phyloP scores from a whole-genome alignment of 2,329 filamentous ascomycete genomes.

The Apiospora koreana region DNA sequence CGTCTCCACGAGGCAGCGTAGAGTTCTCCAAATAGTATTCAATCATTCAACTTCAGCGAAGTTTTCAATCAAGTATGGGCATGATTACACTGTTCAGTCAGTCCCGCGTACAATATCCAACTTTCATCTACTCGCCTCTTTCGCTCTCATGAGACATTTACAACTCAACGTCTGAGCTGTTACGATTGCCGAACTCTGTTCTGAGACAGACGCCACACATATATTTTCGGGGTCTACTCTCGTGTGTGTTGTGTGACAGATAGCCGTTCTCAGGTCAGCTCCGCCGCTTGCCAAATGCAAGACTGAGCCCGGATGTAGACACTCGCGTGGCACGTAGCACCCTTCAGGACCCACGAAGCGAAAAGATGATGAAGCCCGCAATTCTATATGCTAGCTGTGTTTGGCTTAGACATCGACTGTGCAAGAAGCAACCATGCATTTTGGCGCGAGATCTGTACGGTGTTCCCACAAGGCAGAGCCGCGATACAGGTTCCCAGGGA shows the following conservation, averaged over 20 bases:
- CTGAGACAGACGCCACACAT: background rate
- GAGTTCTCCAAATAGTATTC: background rate
- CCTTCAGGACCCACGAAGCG: background rate
- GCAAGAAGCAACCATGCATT: background rate
- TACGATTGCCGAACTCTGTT: background rate
- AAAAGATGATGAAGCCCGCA: background rate
- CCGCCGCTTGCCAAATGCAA: background rate
- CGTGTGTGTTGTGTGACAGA: background rate
- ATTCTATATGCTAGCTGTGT: background rate
- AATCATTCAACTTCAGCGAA: too few species aligned
- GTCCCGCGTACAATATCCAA: background rate
- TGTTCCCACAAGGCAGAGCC: background rate
- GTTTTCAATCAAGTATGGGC: too few species aligned
- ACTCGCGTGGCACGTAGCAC: background rate
- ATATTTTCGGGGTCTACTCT: background rate
- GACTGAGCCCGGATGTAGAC: background rate
- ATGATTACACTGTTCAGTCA: background rate
- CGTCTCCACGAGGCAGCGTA: background rate
- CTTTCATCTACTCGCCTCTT: background rate
- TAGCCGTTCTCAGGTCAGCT: background rate
- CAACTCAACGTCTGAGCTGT: background rate
- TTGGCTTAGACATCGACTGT: background rate
- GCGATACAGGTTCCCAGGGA: background rate
- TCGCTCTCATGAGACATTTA: background rate
- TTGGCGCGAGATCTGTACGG: background rate